phyloP scores from a whole-genome alignment of 2,329 filamentous ascomycete genomes.

The Neurospora crassa region DNA sequence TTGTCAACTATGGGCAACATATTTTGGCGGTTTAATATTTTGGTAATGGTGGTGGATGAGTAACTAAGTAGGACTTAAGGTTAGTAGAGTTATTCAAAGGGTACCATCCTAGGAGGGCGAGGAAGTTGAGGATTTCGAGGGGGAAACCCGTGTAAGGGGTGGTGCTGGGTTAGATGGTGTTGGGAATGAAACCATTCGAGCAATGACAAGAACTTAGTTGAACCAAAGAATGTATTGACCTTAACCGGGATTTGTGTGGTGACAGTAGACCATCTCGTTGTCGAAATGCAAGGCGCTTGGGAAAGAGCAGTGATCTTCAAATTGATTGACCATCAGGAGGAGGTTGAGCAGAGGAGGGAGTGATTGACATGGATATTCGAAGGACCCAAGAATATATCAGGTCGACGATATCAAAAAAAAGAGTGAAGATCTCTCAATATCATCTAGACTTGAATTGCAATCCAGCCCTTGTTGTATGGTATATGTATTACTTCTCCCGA shows the following conservation, averaged over 20 bases:
- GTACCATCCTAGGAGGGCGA: slow-evolving; percentile 6
- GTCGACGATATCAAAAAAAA: background rate
- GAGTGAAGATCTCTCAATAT: background rate
- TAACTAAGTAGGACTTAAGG: slow-evolving; percentile 3
- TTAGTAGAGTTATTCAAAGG: slow-evolving; percentile 6
- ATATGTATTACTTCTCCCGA: background rate
- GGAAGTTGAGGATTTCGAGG: slow-evolving; percentile 3
- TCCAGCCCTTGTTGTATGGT: background rate
- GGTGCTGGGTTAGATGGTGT: background rate
- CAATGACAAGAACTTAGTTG: background rate
- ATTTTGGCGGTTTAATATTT: slow-evolving; percentile 3
- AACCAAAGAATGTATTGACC: background rate
- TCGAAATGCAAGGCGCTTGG: background rate
- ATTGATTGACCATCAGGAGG: background rate
- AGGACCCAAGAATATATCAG: background rate
- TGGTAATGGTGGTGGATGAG: slow-evolving; percentile 1
- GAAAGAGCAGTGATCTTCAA: background rate
- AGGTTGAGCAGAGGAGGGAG: background rate
- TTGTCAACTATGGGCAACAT: slow-evolving; percentile 2
- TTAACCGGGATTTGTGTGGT: background rate
- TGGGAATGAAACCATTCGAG: too few species aligned
- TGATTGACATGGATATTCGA: background rate
- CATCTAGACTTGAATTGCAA: background rate
- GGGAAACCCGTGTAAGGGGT: background rate
- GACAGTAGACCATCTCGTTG: background rate